Base-by-base conservation (phyloP, 2,329 filamentous ascomycete species). In the Aspergillus ruber region DNA sequence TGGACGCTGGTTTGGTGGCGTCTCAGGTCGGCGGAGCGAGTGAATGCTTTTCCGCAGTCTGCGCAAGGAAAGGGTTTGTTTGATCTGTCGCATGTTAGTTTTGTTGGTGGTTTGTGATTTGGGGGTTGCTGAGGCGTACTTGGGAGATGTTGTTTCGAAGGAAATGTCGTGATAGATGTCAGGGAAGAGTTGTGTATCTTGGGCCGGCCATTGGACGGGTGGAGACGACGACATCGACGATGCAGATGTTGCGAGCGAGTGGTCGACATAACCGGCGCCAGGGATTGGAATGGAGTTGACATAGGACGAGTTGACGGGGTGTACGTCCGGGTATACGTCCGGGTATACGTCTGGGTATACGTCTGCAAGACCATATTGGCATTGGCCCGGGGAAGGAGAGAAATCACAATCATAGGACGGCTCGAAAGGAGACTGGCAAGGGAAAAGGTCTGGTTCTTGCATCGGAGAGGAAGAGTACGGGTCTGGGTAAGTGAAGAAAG, bases 1-100 rank as follows among this genome's bases (percentile, higher is more conserved):
- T 78, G 76, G 12, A 73, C 70, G 42, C 68, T 73, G n/a, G 64
- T 61, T 43, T 70, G 61, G 53, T 79, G 76, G 6, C 76, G 73
- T 51, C 73, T 71, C 9, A 78, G 60, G 54, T 79, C 76, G 6
- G 74, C 74, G 39, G 68, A 64, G 41, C 75, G 72, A 13, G 66
- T 69, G 59, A 76, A 76, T 33, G 57, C 59, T 62, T 69, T 65
- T 27, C 59, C 57, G 48, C 66, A 69, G 48, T 56, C 50, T n/a
- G 59, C 54, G 54, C 66, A 69, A 5, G 50, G 49, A 23, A 63
- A 69, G 10, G 62, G 61, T 47, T 65, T 65, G 27, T 50, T 43
- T 7, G 57, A 56, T 47, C 65, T 68, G 38, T 7, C 36, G 23
- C 32, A 44, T 6, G 17, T 17, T 13, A 40, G 50, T 55, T 47